A percentile compares a stretch with the other conserved stretches of the same genome.
phyloP scores from a whole-genome alignment of 306 rosid genomes.

The Fragaria nilgerrensis region DNA sequence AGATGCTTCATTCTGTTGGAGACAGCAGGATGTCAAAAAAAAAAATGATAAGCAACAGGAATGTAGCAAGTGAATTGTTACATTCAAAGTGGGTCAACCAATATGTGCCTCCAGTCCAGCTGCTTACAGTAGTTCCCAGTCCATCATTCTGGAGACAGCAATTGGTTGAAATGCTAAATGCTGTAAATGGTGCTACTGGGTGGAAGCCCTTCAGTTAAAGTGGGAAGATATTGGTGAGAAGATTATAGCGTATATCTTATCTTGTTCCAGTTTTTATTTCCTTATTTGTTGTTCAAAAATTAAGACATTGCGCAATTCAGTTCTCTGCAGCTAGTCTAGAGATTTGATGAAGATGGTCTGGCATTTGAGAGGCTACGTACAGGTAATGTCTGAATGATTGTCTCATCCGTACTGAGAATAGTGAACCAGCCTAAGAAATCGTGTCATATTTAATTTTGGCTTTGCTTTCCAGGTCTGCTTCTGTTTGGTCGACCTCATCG shows the following conservation, averaged over 20 bases:
- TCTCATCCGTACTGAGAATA: background rate
- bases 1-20: background rate
- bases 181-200: slow-evolving; percentile 75
- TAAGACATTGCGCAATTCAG: slow-evolving; percentile 27
- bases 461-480: slow-evolving; percentile 60
- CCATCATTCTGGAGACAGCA: background rate
- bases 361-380: slow-evolving; percentile 85
- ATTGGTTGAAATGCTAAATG: slow-evolving; percentile 74
- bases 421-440: slow-evolving; percentile 7
- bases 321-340: slow-evolving; percentile 78
- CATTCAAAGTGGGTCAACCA: background rate
- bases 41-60: background rate
- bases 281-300: slow-evolving; percentile 4
- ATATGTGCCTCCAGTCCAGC: slow-evolving; percentile 7
- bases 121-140: background rate
- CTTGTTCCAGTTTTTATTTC: background rate
- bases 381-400: slow-evolving; percentile 45
- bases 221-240: slow-evolving; percentile 92
- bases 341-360: slow-evolving; percentile 91
- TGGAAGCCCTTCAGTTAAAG: slow-evolving; percentile 77
- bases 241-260: background rate
- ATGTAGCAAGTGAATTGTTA: background rate
- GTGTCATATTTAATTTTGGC: slow-evolving; percentile 9
- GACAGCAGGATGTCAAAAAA: background rate
- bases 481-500: slow-evolving; percentile 64